phyloP scores from a whole-genome alignment of 176 grass and related monocot species.

The Oryza meridionalis region DNA sequence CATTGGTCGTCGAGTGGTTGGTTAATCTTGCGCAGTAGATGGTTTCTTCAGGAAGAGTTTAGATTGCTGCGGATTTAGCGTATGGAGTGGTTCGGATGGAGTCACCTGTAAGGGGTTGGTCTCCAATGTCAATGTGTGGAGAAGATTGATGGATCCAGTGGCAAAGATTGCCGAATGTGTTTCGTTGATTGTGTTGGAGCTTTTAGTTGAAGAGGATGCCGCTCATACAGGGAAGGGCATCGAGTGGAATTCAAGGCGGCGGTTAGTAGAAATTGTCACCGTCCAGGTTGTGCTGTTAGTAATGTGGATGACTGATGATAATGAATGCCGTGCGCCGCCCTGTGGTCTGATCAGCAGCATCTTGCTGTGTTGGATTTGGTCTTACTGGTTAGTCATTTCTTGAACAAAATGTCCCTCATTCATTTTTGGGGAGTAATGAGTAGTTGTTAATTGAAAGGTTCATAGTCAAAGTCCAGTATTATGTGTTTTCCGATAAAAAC shows the following conservation, averaged over 20 bases:
- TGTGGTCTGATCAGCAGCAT: background rate
- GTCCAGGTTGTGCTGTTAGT: background rate
- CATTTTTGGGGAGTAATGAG: background rate
- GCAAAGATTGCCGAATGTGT: background rate
- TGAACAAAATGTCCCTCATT: background rate
- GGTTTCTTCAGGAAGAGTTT: background rate
- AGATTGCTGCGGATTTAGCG: too few species aligned
- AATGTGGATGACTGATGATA: background rate
- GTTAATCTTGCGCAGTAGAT: background rate
- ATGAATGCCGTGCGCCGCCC: background rate
- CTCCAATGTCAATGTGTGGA: background rate
- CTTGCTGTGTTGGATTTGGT: background rate
- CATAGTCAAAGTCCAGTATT: background rate
- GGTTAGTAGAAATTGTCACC: background rate
- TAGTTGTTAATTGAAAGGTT: background rate
- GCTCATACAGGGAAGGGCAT: background rate
- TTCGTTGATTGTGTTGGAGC: background rate
- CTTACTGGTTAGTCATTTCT: background rate
- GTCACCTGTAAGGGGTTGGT: background rate
- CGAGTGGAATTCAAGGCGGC: background rate
- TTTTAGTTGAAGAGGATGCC: background rate
- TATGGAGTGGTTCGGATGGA: background rate
- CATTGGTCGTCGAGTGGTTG: slow-evolving; percentile 3
- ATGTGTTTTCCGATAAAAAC: background rate
- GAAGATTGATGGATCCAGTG: background rate